A percentile compares a stretch with the other conserved stretches of the same genome.
These are phyloP conservation scores for Chalaropsis ovoidea DNA, from an alignment of 2,329 filamentous ascomycete species.

Conservation along the genomic window DNA sequence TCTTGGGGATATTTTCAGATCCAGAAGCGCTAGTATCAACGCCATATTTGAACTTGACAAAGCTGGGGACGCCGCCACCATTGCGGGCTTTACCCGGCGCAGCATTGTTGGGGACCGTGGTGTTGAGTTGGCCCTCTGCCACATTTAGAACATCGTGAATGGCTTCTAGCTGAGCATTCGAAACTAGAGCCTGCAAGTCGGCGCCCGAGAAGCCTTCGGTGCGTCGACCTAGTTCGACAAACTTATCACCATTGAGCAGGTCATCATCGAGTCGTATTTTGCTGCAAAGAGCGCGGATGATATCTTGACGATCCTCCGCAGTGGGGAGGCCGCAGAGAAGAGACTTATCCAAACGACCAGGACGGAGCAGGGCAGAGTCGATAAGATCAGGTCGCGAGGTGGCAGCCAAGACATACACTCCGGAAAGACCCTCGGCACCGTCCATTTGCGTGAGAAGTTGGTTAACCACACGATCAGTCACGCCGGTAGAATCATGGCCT, in stretches of 20 bases:
- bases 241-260: slow-evolving; percentile 46
- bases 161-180: slow-evolving; percentile 92
- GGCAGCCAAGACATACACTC: slow-evolving; percentile 92
- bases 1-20: slow-evolving; percentile 37
- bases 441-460: slow-evolving; percentile 99
- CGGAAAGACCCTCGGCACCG: slow-evolving; percentile 84
- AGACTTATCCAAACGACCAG: slow-evolving; percentile 86
- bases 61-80: slow-evolving; percentile 38
- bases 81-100: slow-evolving; percentile 25
- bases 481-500: slow-evolving; percentile 92
- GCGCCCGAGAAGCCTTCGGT: slow-evolving; percentile 91
- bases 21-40: slow-evolving; percentile 41
- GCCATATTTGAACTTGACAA: slow-evolving; percentile 79
- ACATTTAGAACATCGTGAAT: slow-evolving; percentile 84
- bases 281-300: slow-evolving; percentile 69
- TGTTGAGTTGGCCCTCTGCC: slow-evolving; percentile 32
- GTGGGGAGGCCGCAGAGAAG: slow-evolving; percentile 82
- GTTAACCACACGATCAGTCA: slow-evolving; percentile 97
- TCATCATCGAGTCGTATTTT: slow-evolving; percentile 66
- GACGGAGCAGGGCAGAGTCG: slow-evolving; percentile 82
- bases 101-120: slow-evolving; percentile 32
- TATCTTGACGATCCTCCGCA: slow-evolving; percentile 73
- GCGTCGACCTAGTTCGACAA: slow-evolving; percentile 63
- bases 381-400: slow-evolving; percentile 91
- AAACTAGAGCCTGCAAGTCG: slow-evolving; percentile 87